phyloP scores from a whole-genome alignment of 2,329 filamentous ascomycete species.

The Nemania sp. region DNA sequence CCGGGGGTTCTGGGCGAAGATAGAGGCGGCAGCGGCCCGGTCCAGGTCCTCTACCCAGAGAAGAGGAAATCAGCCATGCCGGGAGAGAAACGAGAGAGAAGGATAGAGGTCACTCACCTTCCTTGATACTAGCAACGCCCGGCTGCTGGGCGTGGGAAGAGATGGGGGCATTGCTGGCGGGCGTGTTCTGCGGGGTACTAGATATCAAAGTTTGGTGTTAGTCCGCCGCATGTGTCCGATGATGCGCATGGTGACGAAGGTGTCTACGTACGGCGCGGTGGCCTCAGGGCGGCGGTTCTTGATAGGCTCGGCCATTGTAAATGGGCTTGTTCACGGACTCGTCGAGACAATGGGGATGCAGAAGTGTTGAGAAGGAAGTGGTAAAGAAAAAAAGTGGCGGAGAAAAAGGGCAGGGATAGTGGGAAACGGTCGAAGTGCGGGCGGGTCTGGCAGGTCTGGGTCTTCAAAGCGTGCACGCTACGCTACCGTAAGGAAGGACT shows the following conservation, averaged over 20 bases:
- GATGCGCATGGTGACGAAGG: constrained; percentile 24
- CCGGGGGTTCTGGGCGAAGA: constrained; percentile 94
- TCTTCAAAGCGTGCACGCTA: not conserved
- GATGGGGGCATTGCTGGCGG: constrained; percentile 92
- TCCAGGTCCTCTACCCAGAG: constrained; percentile 78
- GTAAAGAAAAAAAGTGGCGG: constrained; percentile 32
- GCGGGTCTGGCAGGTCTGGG: constrained; percentile 24
- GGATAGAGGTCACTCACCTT: constrained; percentile 67
- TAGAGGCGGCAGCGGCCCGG: constrained; percentile 80
- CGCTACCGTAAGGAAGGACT: not conserved
- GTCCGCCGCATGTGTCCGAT: constrained; percentile 31
- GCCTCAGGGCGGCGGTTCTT: constrained; percentile 64
- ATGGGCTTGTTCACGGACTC: constrained; percentile 33
- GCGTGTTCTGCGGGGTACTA: constrained; percentile 98
- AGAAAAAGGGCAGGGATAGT: constrained; percentile 34
- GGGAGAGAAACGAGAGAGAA: not conserved
- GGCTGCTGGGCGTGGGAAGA: constrained; percentile 97
- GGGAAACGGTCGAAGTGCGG: constrained; percentile 26
- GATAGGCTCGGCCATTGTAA: constrained; percentile 65
- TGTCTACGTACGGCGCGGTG: constrained; percentile 59
- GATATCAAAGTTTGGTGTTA: constrained; percentile 43
- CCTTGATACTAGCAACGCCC: constrained; percentile 90
- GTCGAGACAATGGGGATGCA: constrained; percentile 29
- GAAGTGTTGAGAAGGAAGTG: constrained; percentile 28
- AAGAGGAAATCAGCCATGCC: constrained; percentile 28